Evolutionary conservation across 495 filamentous ascomycete genomes (phyloP).

Genomic region (Aspergillus kassunensis): DNA sequence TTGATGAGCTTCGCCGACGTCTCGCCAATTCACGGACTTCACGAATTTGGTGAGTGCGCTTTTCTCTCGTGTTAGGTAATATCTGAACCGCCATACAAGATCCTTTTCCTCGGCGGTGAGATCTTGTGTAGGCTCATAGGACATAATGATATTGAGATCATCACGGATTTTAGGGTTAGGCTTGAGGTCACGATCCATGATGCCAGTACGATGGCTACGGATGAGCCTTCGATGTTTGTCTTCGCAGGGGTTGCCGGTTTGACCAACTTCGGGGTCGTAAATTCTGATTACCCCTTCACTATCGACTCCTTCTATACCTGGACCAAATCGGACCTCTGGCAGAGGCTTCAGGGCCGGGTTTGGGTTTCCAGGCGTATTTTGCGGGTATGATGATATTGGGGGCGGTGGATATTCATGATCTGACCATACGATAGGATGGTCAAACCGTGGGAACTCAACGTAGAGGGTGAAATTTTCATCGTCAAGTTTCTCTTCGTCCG

Average conservation of each 20-base stretch:
- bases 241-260: constrained; percentile 87
- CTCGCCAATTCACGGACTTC: constrained; percentile 92
- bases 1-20: constrained; percentile 79
- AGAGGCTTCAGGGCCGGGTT: constrained; percentile 69
- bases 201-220: constrained; percentile 86
- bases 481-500: constrained; percentile 38
- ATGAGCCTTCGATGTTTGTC: constrained; percentile 91
- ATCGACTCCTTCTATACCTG: constrained; percentile 65
- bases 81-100: constrained; percentile 92
- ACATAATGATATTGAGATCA: constrained; percentile 85
- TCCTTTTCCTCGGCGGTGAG: constrained; percentile 90
- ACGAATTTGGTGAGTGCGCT: constrained; percentile 94
- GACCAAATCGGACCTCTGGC: constrained; percentile 78
- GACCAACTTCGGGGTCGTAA: constrained; percentile 90
- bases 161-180: constrained; percentile 96
- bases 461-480: constrained; percentile 69
- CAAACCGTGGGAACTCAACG: constrained; percentile 89
- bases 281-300: constrained; percentile 65
- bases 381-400: constrained; percentile 66
- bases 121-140: constrained; percentile 86
- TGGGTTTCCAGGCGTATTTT: constrained; percentile 57
- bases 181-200: constrained; percentile 87
- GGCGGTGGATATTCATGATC: constrained; percentile 89
- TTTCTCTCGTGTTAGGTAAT: constrained; percentile 89
- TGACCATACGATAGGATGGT: constrained; percentile 92